phyloP scores from a whole-genome alignment of 2,329 filamentous ascomycete species.

The Sarocladiaceae sp. region DNA sequence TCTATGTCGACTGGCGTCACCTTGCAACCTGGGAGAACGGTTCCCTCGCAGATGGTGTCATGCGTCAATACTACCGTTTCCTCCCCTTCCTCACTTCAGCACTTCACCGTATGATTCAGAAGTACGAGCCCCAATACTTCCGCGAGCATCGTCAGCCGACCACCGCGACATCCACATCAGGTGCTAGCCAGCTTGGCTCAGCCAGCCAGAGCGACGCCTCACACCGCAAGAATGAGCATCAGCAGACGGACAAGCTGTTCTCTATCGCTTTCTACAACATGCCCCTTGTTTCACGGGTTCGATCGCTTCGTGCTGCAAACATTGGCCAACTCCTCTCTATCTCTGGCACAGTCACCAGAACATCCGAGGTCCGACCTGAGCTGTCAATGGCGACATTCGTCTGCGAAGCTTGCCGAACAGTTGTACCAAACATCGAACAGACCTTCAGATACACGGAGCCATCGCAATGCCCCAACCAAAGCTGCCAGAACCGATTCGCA shows the following conservation, averaged over 20 bases:
- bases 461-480: constrained; percentile 85
- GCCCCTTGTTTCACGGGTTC: constrained; percentile 79
- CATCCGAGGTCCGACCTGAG: constrained; percentile 94
- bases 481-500: constrained; percentile 83
- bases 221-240: constrained; percentile 80
- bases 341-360: constrained; percentile 93
- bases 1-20: constrained; percentile 86
- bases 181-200: constrained; percentile 57
- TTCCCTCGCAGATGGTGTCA: constrained; percentile 78
- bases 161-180: constrained; percentile 58
- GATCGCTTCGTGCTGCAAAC: constrained; percentile 80
- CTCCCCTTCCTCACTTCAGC: constrained; percentile 85
- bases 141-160: constrained; percentile 84
- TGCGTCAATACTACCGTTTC: constrained; percentile 91
- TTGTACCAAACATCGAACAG: constrained; percentile 90
- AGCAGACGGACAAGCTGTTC: constrained; percentile 96
- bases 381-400: constrained; percentile 87
- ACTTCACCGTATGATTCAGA: constrained; percentile 88
- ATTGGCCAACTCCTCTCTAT: constrained; percentile 94
- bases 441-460: constrained; percentile 97
- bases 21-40: constrained; percentile 73
- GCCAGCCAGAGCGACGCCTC: constrained; percentile 62
- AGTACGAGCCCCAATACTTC: constrained; percentile 93
- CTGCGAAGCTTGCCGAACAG: constrained; percentile 81
- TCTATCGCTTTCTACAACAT: constrained; percentile 91